These are phyloP conservation scores for Adansonia digitata DNA, from an alignment of 345 rosid species.

Conservation along the genomic window DNA sequence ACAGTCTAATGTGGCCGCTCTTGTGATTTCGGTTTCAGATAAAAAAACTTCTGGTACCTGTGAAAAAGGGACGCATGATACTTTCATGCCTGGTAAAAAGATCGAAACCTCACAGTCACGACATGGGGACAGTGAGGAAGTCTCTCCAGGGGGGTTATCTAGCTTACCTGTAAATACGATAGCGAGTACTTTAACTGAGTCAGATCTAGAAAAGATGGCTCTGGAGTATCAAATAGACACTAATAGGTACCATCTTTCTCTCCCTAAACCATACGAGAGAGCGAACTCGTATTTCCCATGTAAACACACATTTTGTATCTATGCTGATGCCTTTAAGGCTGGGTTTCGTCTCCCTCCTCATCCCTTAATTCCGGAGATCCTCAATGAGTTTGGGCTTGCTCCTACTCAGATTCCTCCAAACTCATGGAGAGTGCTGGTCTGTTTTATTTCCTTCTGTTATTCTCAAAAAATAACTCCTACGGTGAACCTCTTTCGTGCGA, in stretches of 20 bases:
- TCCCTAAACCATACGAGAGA: background rate
- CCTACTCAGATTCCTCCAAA: background rate
- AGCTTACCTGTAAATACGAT: background rate
- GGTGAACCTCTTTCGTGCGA: background rate
- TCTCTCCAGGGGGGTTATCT: background rate
- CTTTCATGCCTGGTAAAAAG: background rate
- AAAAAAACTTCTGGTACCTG: background rate
- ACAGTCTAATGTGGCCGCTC: background rate
- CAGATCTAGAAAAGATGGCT: background rate
- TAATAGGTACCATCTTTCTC: background rate
- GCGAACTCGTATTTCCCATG: background rate
- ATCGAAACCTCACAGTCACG: background rate
- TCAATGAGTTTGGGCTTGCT: background rate
- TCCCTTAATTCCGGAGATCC: background rate
- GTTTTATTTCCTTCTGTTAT: background rate
- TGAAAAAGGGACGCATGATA: background rate
- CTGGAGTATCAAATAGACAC: background rate
- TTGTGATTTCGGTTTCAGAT: background rate
- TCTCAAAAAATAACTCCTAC: background rate
- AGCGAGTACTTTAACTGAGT: background rate
- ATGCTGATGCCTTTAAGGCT: conserved; percentile 3
- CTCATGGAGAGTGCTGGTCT: background rate
- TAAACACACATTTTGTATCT: background rate
- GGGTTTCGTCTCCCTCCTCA: conserved; percentile 2
- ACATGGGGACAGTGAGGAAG: background rate